Conservation (phyloP, 441 rosid species). For the Adansonia madagascariensis region DNA sequence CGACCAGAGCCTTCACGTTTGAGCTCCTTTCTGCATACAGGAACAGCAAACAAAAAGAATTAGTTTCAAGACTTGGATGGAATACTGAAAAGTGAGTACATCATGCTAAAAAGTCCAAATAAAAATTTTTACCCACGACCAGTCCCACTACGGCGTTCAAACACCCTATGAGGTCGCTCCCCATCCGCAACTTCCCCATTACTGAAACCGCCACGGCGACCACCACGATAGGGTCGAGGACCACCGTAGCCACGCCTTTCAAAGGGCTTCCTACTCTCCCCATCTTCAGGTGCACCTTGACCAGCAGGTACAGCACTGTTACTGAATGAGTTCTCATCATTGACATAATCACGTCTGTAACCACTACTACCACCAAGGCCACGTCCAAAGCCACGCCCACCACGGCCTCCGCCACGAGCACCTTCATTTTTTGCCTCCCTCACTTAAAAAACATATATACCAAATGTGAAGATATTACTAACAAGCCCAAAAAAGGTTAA, state of each 20-base stretch:
- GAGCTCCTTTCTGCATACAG: slow-evolving; percentile 46
- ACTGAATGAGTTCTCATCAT: slow-evolving; percentile 29
- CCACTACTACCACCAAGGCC: slow-evolving; percentile 30
- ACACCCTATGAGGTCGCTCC: not conserved
- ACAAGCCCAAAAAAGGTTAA: not conserved
- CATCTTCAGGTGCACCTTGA: slow-evolving; percentile 24
- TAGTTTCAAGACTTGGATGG: not conserved
- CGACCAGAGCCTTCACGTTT: slow-evolving; percentile 76
- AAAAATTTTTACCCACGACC: not conserved
- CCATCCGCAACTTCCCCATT: not conserved
- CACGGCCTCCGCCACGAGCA: too few relatives aligned
- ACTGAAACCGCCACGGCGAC: not conserved
- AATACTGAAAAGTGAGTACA: not conserved
- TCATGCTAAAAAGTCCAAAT: not conserved
- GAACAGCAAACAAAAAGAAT: not conserved
- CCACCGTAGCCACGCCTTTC: slow-evolving; percentile 5
- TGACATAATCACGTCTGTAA: slow-evolving; percentile 29
- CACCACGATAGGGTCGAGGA: not conserved
- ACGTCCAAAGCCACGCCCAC: slow-evolving; percentile 22
- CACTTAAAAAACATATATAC: slow-evolving; percentile 17
- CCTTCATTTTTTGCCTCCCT: not conserved
- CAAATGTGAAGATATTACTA: not conserved
- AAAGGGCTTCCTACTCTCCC: not conserved
- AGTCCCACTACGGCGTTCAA: slow-evolving; percentile 1
- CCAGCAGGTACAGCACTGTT: slow-evolving; percentile 24